Evolutionary conservation across 2,329 filamentous ascomycete species (phyloP), one percentile per base, ranked within the genome.

Genomic region (Fusarium annulatum): DNA sequence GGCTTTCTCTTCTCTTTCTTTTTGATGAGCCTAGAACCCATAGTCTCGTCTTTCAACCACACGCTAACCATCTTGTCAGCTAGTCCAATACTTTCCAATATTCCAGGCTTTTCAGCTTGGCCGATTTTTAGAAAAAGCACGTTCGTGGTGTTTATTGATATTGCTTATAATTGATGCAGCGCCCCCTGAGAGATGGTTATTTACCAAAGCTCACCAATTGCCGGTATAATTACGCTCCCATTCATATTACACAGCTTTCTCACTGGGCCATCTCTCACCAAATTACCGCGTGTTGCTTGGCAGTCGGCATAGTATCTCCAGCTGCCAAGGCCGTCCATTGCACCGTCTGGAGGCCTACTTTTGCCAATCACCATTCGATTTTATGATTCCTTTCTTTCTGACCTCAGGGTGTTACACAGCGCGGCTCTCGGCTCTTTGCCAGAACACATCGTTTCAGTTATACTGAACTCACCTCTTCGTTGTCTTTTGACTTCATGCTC

Each of bases 11-110:
- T 15, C 36, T 46, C 36, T 69, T 64, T 9, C 39, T 49, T 56
- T 39, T 26, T 23, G 23, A 52, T 26, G n/a, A 56, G 43, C 58
- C 65, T 34, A 52, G 28, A 64, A 46, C 26, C 21, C 14, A 42
- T 67, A 39, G 39, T 63, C 34, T 52, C 48, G 23, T 26, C 30
- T n/a, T 38, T 23, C 28, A 33, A 26, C 9, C 28, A 23, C 30
- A 64, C 51, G 45, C 66, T 69, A 69, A 23, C 51, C 30, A 38
- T 28, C 14, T 53, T 41, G 18, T 64, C 26, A 38, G 21, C 9
- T 48, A 58, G 58, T 53, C 51, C 43, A 64, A 53, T 69, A 58
- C 16, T 58, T 64, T 45, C n/a, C 28, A 56, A 69, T 57, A 23
- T 30, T 69, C 51, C 34, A 28, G 34, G 34, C 34, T 39, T 39